Evolutionary conservation across 257 asterid genomes (phyloP), one percentile per base, ranked within the genome.

Genomic region (Rubia yunnanensis): DNA sequence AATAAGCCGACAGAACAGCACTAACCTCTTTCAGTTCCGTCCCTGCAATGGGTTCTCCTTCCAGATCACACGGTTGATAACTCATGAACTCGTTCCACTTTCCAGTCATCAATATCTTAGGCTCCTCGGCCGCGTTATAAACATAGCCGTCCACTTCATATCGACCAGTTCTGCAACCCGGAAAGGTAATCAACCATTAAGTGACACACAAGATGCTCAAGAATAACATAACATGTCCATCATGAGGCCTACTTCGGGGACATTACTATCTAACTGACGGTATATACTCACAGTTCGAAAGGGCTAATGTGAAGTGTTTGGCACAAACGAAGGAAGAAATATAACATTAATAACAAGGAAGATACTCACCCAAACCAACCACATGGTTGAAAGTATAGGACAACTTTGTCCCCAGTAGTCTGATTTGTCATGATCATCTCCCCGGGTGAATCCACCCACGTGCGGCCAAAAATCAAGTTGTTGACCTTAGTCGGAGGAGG

Each of bases 131-230:
- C 38, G 91, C 84, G 77, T 90, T 86, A 70, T 94, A 94, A 26
- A 94, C 95, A 75, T 94, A 94, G 63, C 99, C 99, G 81, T 94
- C 99, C 36, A 94, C 95, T 80, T 94, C 99, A 72, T 94, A 94
- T 70, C 98, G 82, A 81, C 90, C 90, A 75, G 99, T 89, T 59
- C 99, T 94, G 94, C 74, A 31, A 35, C 63, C 31, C 60, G 15
- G 15, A 50, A 59, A 28, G 36, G 48, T 52, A 24, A 38, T 50
- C 20, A 35, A 44, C 28, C 20, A 26, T n/a, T 20, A 18, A 23
- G 18, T 27, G 4, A 3, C 15, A 14, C 57, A 38, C 8, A 11
- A 55, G n/a, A 54, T 11, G 53, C 71, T 65, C 10, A 46, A 57
- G 61, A 46, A 10, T 5, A 24, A 22, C 24, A 28, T 35, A 18